phyloP scores from a whole-genome alignment of 352 stramenopile genomes.

The Globisporangium orthogonon region DNA sequence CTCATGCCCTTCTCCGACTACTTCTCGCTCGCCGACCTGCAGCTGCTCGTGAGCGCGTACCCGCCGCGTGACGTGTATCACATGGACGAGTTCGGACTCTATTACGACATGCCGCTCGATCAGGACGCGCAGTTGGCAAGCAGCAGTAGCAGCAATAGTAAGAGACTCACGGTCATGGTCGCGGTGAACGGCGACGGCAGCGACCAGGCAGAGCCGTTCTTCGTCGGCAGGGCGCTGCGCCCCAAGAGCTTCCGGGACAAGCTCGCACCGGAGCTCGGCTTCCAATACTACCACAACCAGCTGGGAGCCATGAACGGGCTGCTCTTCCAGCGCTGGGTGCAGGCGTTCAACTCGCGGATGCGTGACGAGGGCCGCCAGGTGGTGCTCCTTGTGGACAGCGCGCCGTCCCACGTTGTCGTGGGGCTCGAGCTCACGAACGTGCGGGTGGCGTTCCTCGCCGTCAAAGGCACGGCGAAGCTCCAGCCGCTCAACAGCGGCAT shows the following conservation, averaged over 20 bases:
- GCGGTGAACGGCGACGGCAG: conserved; percentile 13
- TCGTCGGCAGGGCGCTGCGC: conserved; percentile 10
- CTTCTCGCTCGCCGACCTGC: conserved; percentile 4
- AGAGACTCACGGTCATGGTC: conserved; percentile 9
- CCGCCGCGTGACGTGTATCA: conserved; percentile 14
- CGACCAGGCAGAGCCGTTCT: conserved; percentile 14
- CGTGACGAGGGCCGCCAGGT: conserved; percentile 10
- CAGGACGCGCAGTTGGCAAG: not conserved
- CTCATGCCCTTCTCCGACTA: conserved; percentile 1
- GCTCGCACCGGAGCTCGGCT: conserved; percentile 11
- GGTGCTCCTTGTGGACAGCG: conserved; percentile 15
- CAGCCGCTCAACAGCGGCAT: conserved; percentile 18
- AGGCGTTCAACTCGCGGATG: conserved; percentile 14
- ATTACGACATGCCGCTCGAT: conserved; percentile 13
- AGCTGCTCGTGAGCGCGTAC: conserved; percentile 7
- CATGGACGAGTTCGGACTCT: conserved; percentile 19
- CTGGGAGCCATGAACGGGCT: conserved; percentile 13
- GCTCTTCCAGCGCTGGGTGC: conserved; percentile 19
- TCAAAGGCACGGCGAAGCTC: conserved; percentile 10
- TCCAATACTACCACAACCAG: conserved; percentile 18
- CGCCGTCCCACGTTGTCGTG: conserved; percentile 11
- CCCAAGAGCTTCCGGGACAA: conserved; percentile 12
- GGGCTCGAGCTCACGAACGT: conserved; percentile 17
- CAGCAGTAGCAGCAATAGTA: not conserved
- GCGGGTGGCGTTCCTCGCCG: conserved; percentile 6